A percentile compares a stretch with the other conserved stretches of the same genome.
phyloP scores from a whole-genome alignment of 805 yeast genomes.

The Priceomyces medius region DNA sequence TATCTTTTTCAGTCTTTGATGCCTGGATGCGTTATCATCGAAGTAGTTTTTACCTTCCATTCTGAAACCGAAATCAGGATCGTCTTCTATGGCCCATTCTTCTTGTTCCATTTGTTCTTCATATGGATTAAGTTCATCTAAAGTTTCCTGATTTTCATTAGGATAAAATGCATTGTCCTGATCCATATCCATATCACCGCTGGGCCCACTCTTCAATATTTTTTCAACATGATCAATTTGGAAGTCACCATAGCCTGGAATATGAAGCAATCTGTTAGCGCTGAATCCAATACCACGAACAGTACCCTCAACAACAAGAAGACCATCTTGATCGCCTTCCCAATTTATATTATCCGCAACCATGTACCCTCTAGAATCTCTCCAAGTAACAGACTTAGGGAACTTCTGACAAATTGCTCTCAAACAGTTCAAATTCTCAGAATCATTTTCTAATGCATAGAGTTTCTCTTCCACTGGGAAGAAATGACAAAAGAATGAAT shows the following conservation, averaged over 20 bases:
- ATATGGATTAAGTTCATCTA: conserved; percentile 60
- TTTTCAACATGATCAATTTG: conserved; percentile 68
- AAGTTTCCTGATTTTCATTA: conserved; percentile 49
- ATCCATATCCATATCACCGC: conserved; percentile 19
- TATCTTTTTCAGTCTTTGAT: conserved; percentile 37
- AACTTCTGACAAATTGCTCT: conserved; percentile 80
- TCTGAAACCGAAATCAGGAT: conserved; percentile 43
- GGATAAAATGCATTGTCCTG: conserved; percentile 24
- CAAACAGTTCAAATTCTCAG: conserved; percentile 72
- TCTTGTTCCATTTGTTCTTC: conserved; percentile 46
- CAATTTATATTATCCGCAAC: conserved; percentile 65
- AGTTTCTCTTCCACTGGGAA: conserved; percentile 73
- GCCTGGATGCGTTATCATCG: conserved; percentile 20
- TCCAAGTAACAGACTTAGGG: conserved; percentile 86
- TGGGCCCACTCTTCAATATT: conserved; percentile 15
- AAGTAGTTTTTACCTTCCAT: conserved; percentile 59
- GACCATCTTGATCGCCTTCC: conserved; percentile 31
- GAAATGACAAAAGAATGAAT: conserved; percentile 41
- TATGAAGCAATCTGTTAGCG: conserved; percentile 73
- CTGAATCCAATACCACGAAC: conserved; percentile 86
- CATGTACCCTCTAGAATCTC: conserved; percentile 88
- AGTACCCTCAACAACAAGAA: conserved; percentile 70
- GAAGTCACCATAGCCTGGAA: conserved; percentile 90
- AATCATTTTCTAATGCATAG: conserved; percentile 61
- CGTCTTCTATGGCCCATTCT: conserved; percentile 33